Base-by-base conservation (phyloP, 2,329 filamentous ascomycete genomes). In the Penicillium verrucosum region DNA sequence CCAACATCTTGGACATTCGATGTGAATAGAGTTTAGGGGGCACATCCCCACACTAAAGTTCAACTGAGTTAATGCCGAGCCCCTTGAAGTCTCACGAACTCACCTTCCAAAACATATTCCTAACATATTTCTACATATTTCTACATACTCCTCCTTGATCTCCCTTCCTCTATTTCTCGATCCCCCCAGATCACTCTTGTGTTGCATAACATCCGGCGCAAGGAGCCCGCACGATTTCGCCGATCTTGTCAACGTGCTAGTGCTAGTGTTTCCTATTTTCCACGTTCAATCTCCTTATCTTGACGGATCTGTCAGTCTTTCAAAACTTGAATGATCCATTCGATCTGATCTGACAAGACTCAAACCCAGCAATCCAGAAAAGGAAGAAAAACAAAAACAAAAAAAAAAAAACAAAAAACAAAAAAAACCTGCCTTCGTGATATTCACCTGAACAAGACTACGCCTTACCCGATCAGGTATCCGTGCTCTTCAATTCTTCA, bases 401-500 rank as follows among this genome's bases (percentile, higher is more conserved):
- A 21, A 21, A 21, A 21, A 21, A 2, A 30, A 12, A 12, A 34
- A 10, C 34, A 2, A 7, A 47, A 12, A 46, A 36, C 11, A 11
- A 27, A 21, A 29, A 16, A 9, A 27, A 16, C 40, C 16, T 30
- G 29, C 29, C 29, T 10, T 12, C 11, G 29, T 34, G 49, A 38
- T 29, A 23, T 23, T 46, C 14, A 29, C 29, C 34, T 46, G 44
- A 48, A 23, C 47, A 23, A 48, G 32, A 38, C 21, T 27, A 40
- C 54, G 48, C 54, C 34, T 52, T 56, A 43, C 54, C 54, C 36
- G 54, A 56, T 56, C 48, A 48, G 47, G 41, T 30, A 48, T 27
- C 41, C 41, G 41, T 43, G 41, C 27, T n/a, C 44, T 54, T 49
- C 43, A 41, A 46, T 52, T 40, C 48, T 44, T 46, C 48, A 40